Percentiles rank a stretch among this genome's conserved stretches.
phyloP scores from a whole-genome alignment of 805 yeast species.

The Brettanomyces naardenensis region DNA sequence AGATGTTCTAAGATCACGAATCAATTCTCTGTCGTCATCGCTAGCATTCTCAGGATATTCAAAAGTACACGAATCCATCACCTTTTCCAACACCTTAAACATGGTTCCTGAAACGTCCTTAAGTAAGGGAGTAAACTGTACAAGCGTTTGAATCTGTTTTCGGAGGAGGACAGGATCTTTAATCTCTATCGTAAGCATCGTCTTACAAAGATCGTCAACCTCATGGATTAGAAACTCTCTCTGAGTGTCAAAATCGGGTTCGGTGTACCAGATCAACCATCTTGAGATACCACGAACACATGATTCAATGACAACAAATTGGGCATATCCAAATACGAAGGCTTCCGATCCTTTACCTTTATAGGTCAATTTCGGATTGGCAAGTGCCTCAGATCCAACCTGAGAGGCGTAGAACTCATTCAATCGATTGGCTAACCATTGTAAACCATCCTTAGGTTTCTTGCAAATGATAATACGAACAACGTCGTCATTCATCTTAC shows the following conservation, averaged over 20 bases:
- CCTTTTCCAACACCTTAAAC: constrained; percentile 79
- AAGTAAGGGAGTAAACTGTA: constrained; percentile 86
- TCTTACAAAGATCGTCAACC: constrained; percentile 65
- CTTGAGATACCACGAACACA: constrained; percentile 87
- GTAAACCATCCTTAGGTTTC: constrained; percentile 70
- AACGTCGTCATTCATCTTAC: constrained; percentile 82
- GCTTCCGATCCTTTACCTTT: constrained; percentile 56
- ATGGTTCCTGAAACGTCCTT: constrained; percentile 68
- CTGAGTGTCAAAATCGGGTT: constrained; percentile 43
- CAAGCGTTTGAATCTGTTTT: constrained; percentile 84
- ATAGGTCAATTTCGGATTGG: constrained; percentile 43
- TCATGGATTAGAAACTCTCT: constrained; percentile 44
- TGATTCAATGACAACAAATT: constrained; percentile 80
- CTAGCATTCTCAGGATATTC: constrained; percentile 53
- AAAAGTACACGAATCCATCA: constrained; percentile 74
- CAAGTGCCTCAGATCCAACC: constrained; percentile 58
- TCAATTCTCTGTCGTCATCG: constrained; percentile 70
- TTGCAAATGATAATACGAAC: constrained; percentile 83
- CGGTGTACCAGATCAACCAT: constrained; percentile 89
- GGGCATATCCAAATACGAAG: constrained; percentile 69
- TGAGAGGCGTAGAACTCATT: constrained; percentile 65
- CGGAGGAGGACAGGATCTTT: constrained; percentile 76
- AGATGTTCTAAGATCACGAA: constrained; percentile 81
- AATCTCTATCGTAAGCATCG: constrained; percentile 64
- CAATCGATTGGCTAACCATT: constrained; percentile 72